A percentile compares a stretch with the other conserved stretches of the same genome.
phyloP scores from a whole-genome alignment of 106 monocot species.

The Vanilla planifolia region DNA sequence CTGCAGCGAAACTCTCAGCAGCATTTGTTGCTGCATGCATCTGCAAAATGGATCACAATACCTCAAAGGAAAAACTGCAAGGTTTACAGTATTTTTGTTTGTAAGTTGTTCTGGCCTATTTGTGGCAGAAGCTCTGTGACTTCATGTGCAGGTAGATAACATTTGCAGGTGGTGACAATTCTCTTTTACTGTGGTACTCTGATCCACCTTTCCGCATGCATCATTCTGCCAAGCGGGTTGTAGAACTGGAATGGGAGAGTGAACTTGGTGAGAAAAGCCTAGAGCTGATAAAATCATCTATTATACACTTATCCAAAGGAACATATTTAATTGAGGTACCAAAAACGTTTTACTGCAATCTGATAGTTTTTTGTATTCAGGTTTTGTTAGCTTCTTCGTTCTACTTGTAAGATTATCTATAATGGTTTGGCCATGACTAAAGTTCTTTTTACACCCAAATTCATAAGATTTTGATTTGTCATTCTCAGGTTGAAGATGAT shows the following conservation, averaged over 20 bases:
- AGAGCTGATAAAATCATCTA: conserved; percentile 44
- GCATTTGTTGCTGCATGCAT: conserved; percentile 73
- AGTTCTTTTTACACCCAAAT: background rate
- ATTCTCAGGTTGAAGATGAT: conserved; percentile 45
- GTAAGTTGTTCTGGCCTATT: background rate
- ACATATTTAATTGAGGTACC: conserved; percentile 67
- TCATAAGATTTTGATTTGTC: too few species aligned
- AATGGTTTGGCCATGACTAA: background rate
- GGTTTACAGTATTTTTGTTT: conserved; percentile 26
- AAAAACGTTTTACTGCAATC: background rate
- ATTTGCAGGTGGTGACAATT: conserved; percentile 40
- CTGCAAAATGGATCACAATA: conserved; percentile 50
- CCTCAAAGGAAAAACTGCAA: conserved; percentile 24
- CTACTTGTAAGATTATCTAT: background rate
- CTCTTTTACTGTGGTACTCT: conserved; percentile 67
- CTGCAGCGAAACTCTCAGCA: conserved; percentile 50
- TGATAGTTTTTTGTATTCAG: background rate
- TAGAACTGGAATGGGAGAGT: conserved; percentile 88
- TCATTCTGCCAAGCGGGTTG: conserved; percentile 52
- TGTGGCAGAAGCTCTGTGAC: background rate
- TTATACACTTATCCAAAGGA: conserved; percentile 54
- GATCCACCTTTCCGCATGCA: conserved; percentile 95
- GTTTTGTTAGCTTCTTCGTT: background rate
- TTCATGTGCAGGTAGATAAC: background rate
- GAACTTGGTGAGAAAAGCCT: conserved; percentile 34